phyloP scores from a whole-genome alignment of 805 yeast species.

The Monosporozyma aquatica region DNA sequence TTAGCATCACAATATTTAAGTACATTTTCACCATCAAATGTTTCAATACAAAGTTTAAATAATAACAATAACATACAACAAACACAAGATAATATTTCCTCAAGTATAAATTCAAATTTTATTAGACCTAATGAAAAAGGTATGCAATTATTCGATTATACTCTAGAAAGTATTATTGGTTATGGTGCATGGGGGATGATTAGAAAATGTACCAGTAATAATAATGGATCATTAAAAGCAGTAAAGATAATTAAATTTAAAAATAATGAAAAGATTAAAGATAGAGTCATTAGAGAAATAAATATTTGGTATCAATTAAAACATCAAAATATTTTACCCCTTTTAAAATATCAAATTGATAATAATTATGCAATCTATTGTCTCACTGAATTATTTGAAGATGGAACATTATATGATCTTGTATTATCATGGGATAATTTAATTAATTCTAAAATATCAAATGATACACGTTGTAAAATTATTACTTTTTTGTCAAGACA shows the following conservation, averaged over 20 bases:
- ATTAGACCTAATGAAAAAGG: constrained; percentile 51
- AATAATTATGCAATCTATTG: constrained; percentile 54
- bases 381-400: constrained; percentile 54
- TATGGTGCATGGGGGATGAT: constrained; percentile 88
- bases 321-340: constrained; percentile 57
- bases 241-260: constrained; percentile 52
- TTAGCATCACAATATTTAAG: constrained; percentile 29
- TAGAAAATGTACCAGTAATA: constrained; percentile 47
- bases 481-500: constrained; percentile 40
- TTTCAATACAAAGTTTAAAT: constrained; percentile 1
- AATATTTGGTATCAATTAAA: constrained; percentile 58
- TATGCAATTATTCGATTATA: constrained; percentile 51
- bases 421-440: constrained; percentile 59
- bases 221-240: constrained; percentile 38
- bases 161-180: constrained; percentile 68
- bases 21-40: constrained; percentile 27
- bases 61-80: constrained; percentile 1
- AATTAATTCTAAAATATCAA: constrained; percentile 22
- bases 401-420: constrained; percentile 75
- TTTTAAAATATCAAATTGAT: constrained; percentile 54
- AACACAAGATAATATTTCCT: too few relatives aligned
- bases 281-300: constrained; percentile 62
- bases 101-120: constrained; percentile 1
- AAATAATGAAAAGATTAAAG: constrained; percentile 41
- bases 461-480: constrained; percentile 30